These are phyloP conservation scores for Euphorbia tirucalli DNA, from an alignment of 345 rosid genomes.

Conservation along the genomic window DNA sequence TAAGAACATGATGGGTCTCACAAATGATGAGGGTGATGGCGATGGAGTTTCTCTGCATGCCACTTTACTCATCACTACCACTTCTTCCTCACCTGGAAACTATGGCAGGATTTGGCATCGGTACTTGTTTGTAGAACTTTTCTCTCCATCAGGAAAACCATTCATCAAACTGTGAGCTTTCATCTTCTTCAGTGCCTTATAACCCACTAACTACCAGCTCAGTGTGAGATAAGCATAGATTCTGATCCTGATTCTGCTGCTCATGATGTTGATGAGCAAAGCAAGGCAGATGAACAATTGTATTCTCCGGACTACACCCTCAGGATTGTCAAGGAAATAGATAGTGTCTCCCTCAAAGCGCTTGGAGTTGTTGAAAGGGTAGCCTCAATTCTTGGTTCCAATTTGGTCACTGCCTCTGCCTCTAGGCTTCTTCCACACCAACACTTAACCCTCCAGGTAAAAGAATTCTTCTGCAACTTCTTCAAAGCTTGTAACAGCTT, in stretches of 20 bases:
- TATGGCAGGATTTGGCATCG: conserved; percentile 24
- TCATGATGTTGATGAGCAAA: background rate
- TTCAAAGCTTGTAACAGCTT: conserved; percentile 10
- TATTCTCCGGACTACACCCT: background rate
- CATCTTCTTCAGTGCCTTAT: too few relatives aligned
- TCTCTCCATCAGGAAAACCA: conserved; percentile 4
- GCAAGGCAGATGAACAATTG: background rate
- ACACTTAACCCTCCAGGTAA: background rate
- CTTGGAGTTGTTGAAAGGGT: conserved; percentile 17
- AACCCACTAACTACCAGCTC: too few relatives aligned
- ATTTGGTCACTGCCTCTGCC: conserved; percentile 7
- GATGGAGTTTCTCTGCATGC: background rate
- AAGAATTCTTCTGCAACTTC: conserved; percentile 5
- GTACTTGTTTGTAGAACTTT: background rate
- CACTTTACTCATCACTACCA: background rate
- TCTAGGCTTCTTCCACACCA: background rate
- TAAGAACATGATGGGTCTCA: too few relatives aligned
- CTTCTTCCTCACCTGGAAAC: background rate
- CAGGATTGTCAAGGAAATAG: conserved; percentile 17
- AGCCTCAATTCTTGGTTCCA: conserved; percentile 13
- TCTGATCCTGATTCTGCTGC: too few relatives aligned
- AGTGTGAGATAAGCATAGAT: too few relatives aligned
- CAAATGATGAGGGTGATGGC: too few relatives aligned
- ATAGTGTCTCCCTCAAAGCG: background rate
- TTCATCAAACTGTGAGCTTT: too few relatives aligned